Percentiles rank a stretch among this genome's conserved stretches.
phyloP scores from a whole-genome alignment of 306 rosid genomes.

The Psophocarpus tetragonolobus region DNA sequence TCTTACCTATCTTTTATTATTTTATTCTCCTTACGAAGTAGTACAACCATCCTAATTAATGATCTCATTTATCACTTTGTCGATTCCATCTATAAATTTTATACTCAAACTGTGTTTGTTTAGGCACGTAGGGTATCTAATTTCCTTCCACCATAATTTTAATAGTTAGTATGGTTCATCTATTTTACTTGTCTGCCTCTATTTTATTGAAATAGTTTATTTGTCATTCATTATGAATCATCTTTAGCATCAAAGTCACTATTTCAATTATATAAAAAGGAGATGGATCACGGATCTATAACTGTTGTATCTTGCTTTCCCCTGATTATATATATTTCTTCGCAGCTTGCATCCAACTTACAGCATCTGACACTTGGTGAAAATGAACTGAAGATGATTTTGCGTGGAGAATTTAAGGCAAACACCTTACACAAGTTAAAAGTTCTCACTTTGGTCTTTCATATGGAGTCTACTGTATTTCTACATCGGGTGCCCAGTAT shows the following conservation, averaged over 20 bases:
- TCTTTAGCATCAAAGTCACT: background rate
- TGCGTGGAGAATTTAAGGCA: background rate
- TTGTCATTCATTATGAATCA: background rate
- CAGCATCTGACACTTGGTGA: background rate
- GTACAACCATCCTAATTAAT: background rate
- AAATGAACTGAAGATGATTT: background rate
- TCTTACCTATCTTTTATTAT: background rate
- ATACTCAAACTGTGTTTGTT: background rate
- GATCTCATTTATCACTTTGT: background rate
- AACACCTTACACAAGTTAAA: background rate
- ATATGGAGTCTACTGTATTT: background rate
- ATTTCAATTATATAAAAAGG: no score
- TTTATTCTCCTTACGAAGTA: background rate
- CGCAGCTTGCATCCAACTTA: background rate
- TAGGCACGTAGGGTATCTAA: background rate
- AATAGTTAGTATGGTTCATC: background rate
- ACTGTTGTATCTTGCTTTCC: background rate
- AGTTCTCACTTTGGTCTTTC: background rate
- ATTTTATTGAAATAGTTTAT: background rate
- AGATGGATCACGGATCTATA: background rate
- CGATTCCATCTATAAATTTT: background rate
- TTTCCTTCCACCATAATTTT: background rate
- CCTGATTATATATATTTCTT: background rate
- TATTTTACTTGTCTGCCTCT: background rate
- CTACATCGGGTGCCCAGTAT: background rate